Conservation (phyloP, 768 basidiomycete species). For the Rhizopogon vesiculosus region DNA sequence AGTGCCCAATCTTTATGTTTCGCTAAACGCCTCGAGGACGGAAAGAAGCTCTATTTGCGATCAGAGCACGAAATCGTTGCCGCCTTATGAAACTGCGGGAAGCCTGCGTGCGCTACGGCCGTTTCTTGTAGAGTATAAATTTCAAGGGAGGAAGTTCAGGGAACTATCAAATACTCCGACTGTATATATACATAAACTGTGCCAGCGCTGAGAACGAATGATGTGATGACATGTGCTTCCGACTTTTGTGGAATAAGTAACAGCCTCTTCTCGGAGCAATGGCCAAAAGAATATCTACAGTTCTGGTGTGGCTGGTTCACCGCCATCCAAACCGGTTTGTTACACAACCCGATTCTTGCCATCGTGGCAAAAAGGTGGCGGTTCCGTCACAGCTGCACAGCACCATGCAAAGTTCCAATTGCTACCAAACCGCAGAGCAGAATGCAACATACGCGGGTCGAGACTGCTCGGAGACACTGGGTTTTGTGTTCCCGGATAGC, state of each 20-base stretch:
- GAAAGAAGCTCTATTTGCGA: slow-evolving; percentile 13
- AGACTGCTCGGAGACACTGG: background rate
- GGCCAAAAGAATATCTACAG: background rate
- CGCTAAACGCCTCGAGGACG: slow-evolving; percentile 31
- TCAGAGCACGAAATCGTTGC: slow-evolving; percentile 19
- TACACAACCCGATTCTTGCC: background rate
- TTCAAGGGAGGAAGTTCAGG: background rate
- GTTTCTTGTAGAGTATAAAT: background rate
- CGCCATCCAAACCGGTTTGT: slow-evolving; percentile 15
- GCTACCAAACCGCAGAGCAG: background rate
- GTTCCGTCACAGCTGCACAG: background rate
- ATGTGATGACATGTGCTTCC: slow-evolving; percentile 13
- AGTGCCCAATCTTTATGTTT: slow-evolving; percentile 17
- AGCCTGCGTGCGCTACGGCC: too few relatives aligned
- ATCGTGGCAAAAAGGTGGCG: background rate
- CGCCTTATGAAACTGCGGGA: slow-evolving; percentile 7
- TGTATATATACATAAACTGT: slow-evolving; percentile 16
- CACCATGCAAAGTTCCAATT: slow-evolving; percentile 1
- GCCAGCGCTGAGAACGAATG: slow-evolving; percentile 3
- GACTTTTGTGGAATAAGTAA: background rate
- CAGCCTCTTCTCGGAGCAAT: background rate
- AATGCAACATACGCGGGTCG: slow-evolving; percentile 23
- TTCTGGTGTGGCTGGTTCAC: background rate
- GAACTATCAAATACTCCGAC: slow-evolving; percentile 1
- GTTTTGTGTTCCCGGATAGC: background rate